Conservation (phyloP, 495 filamentous ascomycete genomes). For the Trichoderma parareesei region DNA sequence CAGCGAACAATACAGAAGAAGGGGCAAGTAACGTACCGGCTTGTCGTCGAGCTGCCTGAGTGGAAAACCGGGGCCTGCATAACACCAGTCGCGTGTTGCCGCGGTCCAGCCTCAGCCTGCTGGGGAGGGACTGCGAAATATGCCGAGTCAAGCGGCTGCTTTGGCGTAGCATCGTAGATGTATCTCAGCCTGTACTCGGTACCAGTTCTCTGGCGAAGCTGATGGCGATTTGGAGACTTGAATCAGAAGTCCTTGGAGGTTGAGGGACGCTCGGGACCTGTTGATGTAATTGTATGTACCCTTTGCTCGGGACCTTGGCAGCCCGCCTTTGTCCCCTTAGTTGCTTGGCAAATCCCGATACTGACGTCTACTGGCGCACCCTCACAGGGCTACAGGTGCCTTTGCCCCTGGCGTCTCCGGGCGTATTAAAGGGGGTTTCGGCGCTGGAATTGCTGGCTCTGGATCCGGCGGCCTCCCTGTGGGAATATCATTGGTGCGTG, state of each 20-base stretch:
- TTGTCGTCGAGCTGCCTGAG: conserved; percentile 4
- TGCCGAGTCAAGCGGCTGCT: conserved; percentile 8
- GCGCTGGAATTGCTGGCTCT: not conserved
- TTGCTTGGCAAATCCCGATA: not conserved
- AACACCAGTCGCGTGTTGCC: not conserved
- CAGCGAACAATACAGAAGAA: not conserved
- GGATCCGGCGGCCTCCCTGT: not conserved
- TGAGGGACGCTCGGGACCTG: not conserved
- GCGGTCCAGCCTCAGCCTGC: not conserved
- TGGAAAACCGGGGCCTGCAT: conserved; percentile 9
- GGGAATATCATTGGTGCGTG: not conserved
- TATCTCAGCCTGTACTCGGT: not conserved
- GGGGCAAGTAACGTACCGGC: not conserved
- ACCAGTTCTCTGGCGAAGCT: not conserved
- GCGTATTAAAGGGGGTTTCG: not conserved
- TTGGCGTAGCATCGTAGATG: not conserved
- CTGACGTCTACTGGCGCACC: not conserved
- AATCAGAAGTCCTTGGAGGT: not conserved
- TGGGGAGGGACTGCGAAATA: not conserved
- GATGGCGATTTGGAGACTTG: not conserved
- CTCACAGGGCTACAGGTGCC: not conserved
- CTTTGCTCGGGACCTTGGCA: too few species aligned
- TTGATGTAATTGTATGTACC: not conserved
- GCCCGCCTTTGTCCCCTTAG: not conserved
- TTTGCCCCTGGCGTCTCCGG: not conserved